Conservation (phyloP, 768 basidiomycete genomes). For the Suillus americanus region DNA sequence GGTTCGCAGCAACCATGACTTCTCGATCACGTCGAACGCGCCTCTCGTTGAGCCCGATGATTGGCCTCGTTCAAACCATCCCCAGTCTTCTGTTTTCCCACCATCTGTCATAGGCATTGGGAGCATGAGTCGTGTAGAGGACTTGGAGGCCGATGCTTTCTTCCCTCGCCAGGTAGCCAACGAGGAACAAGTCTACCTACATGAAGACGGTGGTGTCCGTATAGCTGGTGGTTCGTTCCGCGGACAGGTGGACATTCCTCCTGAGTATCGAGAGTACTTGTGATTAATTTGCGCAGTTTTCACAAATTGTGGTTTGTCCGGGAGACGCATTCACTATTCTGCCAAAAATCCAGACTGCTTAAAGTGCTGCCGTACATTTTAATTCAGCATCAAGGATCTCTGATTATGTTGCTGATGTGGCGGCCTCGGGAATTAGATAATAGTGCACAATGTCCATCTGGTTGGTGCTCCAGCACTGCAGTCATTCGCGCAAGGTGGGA, state of each 20-base stretch:
- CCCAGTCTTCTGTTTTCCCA: neutral
- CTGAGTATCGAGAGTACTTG: no score
- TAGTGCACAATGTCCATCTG: neutral
- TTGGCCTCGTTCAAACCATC: neutral
- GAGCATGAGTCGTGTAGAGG: neutral
- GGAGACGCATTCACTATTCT: no score
- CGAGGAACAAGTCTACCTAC: neutral
- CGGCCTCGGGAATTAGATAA: neutral
- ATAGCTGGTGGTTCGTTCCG: neutral
- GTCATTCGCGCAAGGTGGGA: neutral
- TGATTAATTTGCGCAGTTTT: no score
- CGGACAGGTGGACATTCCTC: neutral
- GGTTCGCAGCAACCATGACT: neutral
- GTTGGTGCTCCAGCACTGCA: neutral
- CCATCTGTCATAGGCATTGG: neutral
- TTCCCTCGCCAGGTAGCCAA: neutral
- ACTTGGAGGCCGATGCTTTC: neutral
- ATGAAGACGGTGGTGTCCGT: slow-evolving; percentile 2
- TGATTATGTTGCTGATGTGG: neutral
- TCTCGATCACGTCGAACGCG: neutral
- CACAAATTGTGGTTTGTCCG: no score
- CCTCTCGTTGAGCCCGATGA: neutral
- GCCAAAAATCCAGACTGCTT: no score
- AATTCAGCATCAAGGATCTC: neutral
- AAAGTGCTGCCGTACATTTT: no score